A percentile compares a stretch with the other conserved stretches of the same genome.
Conservation (phyloP, 2,329 filamentous ascomycete species). For the Parastagonospora avenae region DNA sequence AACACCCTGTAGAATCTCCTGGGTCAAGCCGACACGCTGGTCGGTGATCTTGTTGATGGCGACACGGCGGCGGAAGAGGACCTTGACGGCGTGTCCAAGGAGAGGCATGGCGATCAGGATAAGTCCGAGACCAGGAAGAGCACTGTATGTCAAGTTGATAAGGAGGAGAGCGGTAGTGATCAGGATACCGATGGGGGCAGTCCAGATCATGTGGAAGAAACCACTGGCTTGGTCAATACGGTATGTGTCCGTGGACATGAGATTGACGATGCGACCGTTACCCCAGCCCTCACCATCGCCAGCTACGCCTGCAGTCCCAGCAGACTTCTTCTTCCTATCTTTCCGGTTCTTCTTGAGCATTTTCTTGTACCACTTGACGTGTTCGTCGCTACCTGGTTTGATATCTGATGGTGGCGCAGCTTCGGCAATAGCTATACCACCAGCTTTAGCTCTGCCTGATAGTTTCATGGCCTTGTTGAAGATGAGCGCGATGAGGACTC, state of each 20-base stretch:
- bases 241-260: constrained; percentile 96
- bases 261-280: constrained; percentile 87
- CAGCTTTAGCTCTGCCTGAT: constrained; percentile 85
- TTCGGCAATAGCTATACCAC: constrained; percentile 61
- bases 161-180: constrained; percentile 80
- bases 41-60: constrained; percentile 93
- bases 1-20: constrained; percentile 89
- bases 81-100: constrained; percentile 76
- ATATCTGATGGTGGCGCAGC: constrained; percentile 49
- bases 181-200: constrained; percentile 76
- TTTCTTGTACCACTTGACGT: constrained; percentile 58
- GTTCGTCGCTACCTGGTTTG: constrained; percentile 55
- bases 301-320: constrained; percentile 56
- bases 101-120: constrained; percentile 78
- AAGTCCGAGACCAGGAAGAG: constrained; percentile 83
- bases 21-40: constrained; percentile 85
- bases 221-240: constrained; percentile 87
- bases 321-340: constrained; percentile 46
- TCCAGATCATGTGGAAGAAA: constrained; percentile 92
- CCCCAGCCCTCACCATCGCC: constrained; percentile 84
- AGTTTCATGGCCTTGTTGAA: constrained; percentile 93
- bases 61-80: constrained; percentile 74
- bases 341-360: constrained; percentile 47
- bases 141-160: constrained; percentile 88
- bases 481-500: constrained; percentile 80